These are phyloP conservation scores for Capsicum chinense DNA, from an alignment of 257 asterid species.

Conservation along the genomic window DNA sequence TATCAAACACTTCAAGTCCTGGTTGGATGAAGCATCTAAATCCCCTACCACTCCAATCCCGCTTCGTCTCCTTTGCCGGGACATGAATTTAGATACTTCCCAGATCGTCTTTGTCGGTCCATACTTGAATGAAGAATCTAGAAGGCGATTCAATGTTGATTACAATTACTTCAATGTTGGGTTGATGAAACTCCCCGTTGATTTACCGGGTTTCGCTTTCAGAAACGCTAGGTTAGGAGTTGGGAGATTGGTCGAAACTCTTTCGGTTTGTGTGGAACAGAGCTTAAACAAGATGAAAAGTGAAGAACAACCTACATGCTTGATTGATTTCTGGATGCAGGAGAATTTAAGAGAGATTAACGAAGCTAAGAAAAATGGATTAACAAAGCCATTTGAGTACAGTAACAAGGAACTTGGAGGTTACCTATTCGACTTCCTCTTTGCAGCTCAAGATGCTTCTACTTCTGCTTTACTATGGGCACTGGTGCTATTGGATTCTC, in stretches of 20 bases:
- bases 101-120: conserved; percentile 91
- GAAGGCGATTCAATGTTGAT: conserved; percentile 60
- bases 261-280: conserved; percentile 59
- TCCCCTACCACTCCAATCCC: conserved; percentile 40
- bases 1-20: conserved; percentile 56
- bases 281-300: conserved; percentile 61
- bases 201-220: conserved; percentile 90
- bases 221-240: conserved; percentile 79
- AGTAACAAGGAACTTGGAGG: conserved; percentile 63
- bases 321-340: conserved; percentile 88
- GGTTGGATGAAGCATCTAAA: conserved; percentile 44
- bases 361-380: conserved; percentile 36
- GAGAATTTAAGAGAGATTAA: conserved; percentile 50
- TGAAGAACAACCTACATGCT: conserved; percentile 71
- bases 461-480: conserved; percentile 88
- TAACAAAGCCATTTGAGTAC: conserved; percentile 30
- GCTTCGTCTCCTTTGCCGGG: conserved; percentile 74
- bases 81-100: conserved; percentile 85
- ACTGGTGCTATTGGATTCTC: conserved; percentile 65
- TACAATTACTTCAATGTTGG: conserved; percentile 85
- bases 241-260: conserved; percentile 57
- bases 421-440: conserved; percentile 78
- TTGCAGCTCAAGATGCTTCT: conserved; percentile 94
- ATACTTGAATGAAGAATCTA: conserved; percentile 55
- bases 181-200: conserved; percentile 77